Percentiles rank a stretch among this genome's conserved stretches.
Evolutionary conservation across 257 asterid species (phyloP).

Genomic region (Verbascum thapsus): DNA sequence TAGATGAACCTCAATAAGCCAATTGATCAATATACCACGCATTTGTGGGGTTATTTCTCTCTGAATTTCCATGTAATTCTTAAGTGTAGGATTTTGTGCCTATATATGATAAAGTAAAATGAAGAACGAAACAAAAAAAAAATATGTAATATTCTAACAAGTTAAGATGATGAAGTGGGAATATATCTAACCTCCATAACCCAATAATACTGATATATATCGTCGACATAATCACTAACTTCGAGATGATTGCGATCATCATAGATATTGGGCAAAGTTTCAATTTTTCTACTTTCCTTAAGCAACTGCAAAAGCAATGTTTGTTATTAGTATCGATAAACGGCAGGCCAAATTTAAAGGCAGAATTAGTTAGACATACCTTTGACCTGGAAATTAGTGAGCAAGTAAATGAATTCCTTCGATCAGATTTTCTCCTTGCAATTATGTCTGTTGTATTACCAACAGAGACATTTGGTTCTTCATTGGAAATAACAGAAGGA

Average conservation of each 20-base stretch:
- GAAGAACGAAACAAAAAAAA: not conserved
- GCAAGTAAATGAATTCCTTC: conserved; percentile 75
- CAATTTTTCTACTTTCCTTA: conserved; percentile 44
- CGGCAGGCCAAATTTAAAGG: conserved; percentile 8
- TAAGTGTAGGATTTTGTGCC: conserved; percentile 60
- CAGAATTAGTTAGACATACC: conserved; percentile 42
- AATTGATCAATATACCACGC: conserved; percentile 91
- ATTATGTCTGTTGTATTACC: conserved; percentile 26
- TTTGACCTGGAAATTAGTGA: conserved; percentile 68
- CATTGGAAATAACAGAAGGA: conserved; percentile 42
- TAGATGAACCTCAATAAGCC: conserved; percentile 92
- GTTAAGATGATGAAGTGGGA: conserved; percentile 16
- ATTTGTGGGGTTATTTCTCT: conserved; percentile 73
- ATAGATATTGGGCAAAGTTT: conserved; percentile 66
- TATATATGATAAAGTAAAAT: conserved; percentile 27
- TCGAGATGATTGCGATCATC: conserved; percentile 87
- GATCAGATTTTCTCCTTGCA: conserved; percentile 56
- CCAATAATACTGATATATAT: conserved; percentile 92
- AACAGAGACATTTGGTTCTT: conserved; percentile 46
- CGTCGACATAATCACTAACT: conserved; percentile 86
- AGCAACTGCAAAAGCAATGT: conserved; percentile 39
- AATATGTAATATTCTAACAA: not conserved
- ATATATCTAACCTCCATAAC: conserved; percentile 74
- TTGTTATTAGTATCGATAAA: conserved; percentile 26
- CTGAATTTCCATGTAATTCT: conserved; percentile 64